These are phyloP conservation scores for Pythium apleroticum DNA, from an alignment of 352 stramenopile genomes.

Conservation along the genomic window DNA sequence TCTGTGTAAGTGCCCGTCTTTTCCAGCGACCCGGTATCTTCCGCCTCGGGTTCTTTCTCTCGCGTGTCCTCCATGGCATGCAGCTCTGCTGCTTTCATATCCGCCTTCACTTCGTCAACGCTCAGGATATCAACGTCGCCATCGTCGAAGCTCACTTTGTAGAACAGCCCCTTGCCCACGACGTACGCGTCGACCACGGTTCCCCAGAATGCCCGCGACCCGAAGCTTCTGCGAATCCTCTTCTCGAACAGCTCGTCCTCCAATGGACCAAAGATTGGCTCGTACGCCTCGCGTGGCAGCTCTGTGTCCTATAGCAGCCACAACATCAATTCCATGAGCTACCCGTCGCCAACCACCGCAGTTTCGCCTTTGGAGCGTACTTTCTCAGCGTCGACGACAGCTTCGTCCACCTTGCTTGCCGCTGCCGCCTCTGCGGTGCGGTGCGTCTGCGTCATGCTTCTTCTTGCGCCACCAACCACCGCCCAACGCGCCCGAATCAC, in stretches of 20 bases:
- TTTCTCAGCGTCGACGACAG: background rate
- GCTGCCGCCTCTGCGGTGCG: background rate
- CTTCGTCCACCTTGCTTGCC: background rate
- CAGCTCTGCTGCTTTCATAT: slow-evolving; percentile 26
- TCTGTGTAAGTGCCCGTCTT: slow-evolving; percentile 11
- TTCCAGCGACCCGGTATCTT: background rate
- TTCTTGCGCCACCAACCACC: background rate
- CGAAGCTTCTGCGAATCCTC: slow-evolving; percentile 72
- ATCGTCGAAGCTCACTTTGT: slow-evolving; percentile 83
- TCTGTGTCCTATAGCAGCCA: background rate
- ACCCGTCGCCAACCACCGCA: background rate
- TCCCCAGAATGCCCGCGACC: slow-evolving; percentile 65
- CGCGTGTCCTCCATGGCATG: slow-evolving; percentile 12
- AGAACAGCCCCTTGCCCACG: slow-evolving; percentile 52
- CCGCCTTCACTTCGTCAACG: slow-evolving; percentile 46
- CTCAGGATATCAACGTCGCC: slow-evolving; percentile 77
- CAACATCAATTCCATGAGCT: slow-evolving; percentile 16
- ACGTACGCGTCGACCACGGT: slow-evolving; percentile 56
- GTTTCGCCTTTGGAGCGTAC: background rate
- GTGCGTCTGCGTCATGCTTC: background rate
- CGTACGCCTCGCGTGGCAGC: slow-evolving; percentile 7
- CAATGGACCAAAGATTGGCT: slow-evolving; percentile 27
- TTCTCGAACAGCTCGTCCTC: slow-evolving; percentile 28
- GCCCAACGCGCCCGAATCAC: background rate
- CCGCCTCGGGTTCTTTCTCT: slow-evolving; percentile 5